Evolutionary conservation across 768 basidiomycete species (phyloP).

Genomic region (Boletus fagicola): DNA sequence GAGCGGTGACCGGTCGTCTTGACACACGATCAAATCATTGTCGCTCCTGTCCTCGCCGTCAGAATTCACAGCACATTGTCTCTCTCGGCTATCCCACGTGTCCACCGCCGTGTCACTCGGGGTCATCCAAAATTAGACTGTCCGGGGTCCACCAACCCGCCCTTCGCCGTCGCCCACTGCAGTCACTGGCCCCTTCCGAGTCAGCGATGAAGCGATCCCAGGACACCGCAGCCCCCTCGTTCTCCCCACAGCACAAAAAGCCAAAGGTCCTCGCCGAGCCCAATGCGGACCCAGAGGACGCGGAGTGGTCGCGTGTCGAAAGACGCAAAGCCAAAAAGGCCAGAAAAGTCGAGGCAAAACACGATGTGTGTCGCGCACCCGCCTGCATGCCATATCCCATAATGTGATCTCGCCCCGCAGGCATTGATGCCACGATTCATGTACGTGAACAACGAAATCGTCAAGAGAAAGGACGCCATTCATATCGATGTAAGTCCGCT

Average conservation of each 20-base stretch:
- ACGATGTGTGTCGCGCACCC: slow-evolving; percentile 51
- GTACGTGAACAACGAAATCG: slow-evolving; percentile 76
- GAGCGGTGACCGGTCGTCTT: too few species aligned
- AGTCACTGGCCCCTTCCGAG: too few species aligned
- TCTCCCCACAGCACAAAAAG: slow-evolving; percentile 38
- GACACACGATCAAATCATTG: too few species aligned
- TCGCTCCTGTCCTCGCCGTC: too few species aligned
- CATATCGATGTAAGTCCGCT: slow-evolving; percentile 75
- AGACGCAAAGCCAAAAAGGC: slow-evolving; percentile 70
- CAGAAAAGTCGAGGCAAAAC: slow-evolving; percentile 54
- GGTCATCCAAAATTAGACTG: background rate
- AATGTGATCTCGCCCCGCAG: slow-evolving; percentile 5
- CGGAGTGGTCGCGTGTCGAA: slow-evolving; percentile 69
- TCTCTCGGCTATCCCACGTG: too few species aligned
- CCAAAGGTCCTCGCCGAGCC: slow-evolving; percentile 31
- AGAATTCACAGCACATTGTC: too few species aligned
- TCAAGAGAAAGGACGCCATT: slow-evolving; percentile 68
- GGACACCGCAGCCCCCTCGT: slow-evolving; percentile 13
- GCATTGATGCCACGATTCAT: slow-evolving; percentile 62
- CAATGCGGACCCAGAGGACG: slow-evolving; percentile 16
- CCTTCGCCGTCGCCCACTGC: background rate
- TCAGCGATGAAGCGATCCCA: slow-evolving; percentile 33
- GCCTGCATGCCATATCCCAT: background rate
- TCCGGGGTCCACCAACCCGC: background rate
- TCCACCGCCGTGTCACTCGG: background rate